These are phyloP conservation scores for Senecio squalidus DNA, from an alignment of 140 eudicot genomes.

Conservation along the genomic window DNA sequence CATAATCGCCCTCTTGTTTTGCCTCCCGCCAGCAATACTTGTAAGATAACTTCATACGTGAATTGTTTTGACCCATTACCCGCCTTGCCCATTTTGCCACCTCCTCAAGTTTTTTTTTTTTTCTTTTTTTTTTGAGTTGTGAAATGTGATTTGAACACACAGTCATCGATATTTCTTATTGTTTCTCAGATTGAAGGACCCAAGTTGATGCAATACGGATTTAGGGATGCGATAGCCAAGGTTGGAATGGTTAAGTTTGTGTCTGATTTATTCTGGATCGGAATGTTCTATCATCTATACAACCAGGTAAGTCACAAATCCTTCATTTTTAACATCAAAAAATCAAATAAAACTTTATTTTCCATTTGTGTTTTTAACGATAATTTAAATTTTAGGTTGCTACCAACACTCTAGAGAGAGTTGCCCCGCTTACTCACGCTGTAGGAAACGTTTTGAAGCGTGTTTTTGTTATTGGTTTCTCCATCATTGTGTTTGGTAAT, in stretches of 20 bases:
- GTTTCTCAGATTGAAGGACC: constrained; percentile 60
- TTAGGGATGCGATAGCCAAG: constrained; percentile 58
- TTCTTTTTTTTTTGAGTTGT: too few species aligned
- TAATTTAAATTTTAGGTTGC: constrained; percentile 36
- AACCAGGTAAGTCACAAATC: constrained; percentile 37
- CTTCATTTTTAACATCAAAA: constrained; percentile 5
- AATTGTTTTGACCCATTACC: too few species aligned
- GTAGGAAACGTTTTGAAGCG: constrained; percentile 71
- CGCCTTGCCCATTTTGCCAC: too few species aligned
- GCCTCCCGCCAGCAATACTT: constrained; percentile 70
- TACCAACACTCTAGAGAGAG: constrained; percentile 62
- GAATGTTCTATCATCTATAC: constrained; percentile 69
- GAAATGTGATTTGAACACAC: background rate
- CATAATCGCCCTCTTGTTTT: constrained; percentile 53
- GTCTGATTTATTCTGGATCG: constrained; percentile 62
- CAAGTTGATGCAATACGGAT: constrained; percentile 53
- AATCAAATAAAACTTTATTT: background rate
- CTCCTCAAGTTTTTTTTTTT: too few species aligned
- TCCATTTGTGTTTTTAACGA: background rate
- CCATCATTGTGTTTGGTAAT: constrained; percentile 57
- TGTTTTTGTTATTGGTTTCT: constrained; percentile 69
- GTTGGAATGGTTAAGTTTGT: constrained; percentile 52
- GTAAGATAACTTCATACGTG: constrained; percentile 40
- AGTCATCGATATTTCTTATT: background rate
- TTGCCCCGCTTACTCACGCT: constrained; percentile 70